Evolutionary conservation across 371 early-diverging fungal species (phyloP).

Genomic region (Rhizomucor pusillus): DNA sequence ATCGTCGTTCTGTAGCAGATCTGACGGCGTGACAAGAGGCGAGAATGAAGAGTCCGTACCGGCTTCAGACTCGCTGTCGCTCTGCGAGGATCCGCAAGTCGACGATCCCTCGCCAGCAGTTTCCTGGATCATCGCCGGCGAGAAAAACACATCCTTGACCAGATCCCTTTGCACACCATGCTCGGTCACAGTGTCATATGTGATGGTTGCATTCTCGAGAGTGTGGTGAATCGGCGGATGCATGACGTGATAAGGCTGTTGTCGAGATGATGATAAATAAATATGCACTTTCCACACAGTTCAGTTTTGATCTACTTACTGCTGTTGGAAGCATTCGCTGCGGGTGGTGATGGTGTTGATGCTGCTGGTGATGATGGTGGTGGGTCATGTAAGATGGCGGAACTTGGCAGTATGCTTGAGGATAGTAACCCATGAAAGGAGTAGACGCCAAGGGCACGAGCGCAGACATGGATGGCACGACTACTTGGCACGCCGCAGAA

Average conservation of each 20-base stretch:
- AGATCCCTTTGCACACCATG: conserved; percentile 32
- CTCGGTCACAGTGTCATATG: conserved; percentile 32
- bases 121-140: conserved; percentile 30
- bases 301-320: background rate
- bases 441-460: conserved; percentile 6
- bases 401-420: background rate
- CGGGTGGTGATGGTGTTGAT: background rate
- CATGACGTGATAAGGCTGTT: background rate
- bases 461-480: conserved; percentile 14
- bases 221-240: conserved; percentile 45
- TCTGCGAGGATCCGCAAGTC: conserved; percentile 22
- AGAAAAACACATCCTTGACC: conserved; percentile 49
- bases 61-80: conserved; percentile 27
- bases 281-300: too few relatives aligned
- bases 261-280: background rate
- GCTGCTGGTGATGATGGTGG: background rate
- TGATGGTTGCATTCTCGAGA: conserved; percentile 49
- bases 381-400: conserved; percentile 4
- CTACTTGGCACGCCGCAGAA: conserved; percentile 6
- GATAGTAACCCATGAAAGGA: background rate
- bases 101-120: conserved; percentile 10
- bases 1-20: conserved; percentile 25
- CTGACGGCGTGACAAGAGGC: conserved; percentile 23
- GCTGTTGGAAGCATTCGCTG: background rate
- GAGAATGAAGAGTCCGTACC: conserved; percentile 4